These are phyloP conservation scores for Plantago elongata DNA, from an alignment of 257 asterid species.

Conservation along the genomic window DNA sequence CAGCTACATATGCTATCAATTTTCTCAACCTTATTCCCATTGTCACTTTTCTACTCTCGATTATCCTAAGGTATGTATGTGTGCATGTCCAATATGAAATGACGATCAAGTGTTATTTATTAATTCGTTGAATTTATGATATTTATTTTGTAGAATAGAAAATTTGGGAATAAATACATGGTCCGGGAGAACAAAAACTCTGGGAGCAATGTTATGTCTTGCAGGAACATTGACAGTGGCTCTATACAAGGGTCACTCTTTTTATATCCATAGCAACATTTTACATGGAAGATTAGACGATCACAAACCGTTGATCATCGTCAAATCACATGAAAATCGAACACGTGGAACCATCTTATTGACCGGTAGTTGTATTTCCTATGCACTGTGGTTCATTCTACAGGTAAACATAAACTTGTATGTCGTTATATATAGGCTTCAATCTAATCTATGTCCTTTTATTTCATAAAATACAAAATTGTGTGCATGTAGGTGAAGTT, in stretches of 20 bases:
- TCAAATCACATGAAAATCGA: conserved; percentile 15
- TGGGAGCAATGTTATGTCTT: conserved; percentile 50
- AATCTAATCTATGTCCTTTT: too few species aligned
- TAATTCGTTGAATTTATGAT: neutral
- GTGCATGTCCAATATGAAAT: neutral
- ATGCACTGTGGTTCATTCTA: conserved; percentile 48
- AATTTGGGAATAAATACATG: conserved; percentile 23
- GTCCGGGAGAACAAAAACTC: conserved; percentile 35
- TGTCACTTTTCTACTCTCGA: conserved; percentile 42
- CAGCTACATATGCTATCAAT: conserved; percentile 69
- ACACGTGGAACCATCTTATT: conserved; percentile 53
- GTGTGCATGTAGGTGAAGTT: conserved; percentile 34
- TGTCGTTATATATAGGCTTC: too few species aligned
- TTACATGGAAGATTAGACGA: too few species aligned
- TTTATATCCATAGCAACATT: conserved; percentile 13
- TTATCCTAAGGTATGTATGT: conserved; percentile 34
- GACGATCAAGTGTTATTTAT: neutral
- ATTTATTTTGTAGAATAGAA: conserved; percentile 36
- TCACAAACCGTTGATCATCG: neutral
- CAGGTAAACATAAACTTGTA: conserved; percentile 34
- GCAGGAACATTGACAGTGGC: conserved; percentile 45
- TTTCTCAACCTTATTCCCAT: conserved; percentile 51
- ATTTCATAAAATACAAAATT: too few species aligned
- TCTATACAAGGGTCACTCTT: conserved; percentile 44
- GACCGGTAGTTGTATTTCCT: conserved; percentile 36